Conservation (phyloP, 768 basidiomycete genomes). For the Leccinum ochraceum region DNA sequence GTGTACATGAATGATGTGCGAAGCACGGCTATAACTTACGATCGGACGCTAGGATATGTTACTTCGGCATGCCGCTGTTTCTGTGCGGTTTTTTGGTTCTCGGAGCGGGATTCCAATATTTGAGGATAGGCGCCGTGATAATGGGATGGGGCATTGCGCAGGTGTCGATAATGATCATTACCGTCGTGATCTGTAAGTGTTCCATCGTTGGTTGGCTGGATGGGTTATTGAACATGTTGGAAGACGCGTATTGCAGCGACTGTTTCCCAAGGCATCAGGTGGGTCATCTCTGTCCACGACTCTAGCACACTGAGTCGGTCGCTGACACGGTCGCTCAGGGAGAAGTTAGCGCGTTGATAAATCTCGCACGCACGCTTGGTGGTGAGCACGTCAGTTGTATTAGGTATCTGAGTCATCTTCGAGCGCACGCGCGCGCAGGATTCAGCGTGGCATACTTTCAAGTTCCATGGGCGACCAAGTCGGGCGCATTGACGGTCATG, state of each 20-base stretch:
- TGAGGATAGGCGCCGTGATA: slow-evolving; percentile 33
- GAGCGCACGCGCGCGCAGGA: slow-evolving; percentile 14
- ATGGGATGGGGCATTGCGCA: slow-evolving; percentile 48
- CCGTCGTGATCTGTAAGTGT: slow-evolving; percentile 40
- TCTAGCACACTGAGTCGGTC: neutral
- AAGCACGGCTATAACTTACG: neutral
- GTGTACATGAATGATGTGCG: slow-evolving; percentile 2
- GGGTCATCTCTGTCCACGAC: neutral
- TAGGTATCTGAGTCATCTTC: neutral
- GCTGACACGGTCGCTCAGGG: slow-evolving; percentile 27
- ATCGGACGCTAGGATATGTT: slow-evolving; percentile 33
- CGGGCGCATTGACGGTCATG: slow-evolving; percentile 37
- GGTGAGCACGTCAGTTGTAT: slow-evolving; percentile 21
- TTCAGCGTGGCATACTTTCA: slow-evolving; percentile 44
- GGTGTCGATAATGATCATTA: slow-evolving; percentile 38
- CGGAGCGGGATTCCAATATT: slow-evolving; percentile 39
- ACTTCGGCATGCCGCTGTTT: slow-evolving; percentile 42
- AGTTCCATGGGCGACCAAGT: slow-evolving; percentile 39
- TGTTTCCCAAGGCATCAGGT: slow-evolving; percentile 38
- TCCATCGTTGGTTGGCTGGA: neutral
- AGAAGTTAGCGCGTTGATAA: slow-evolving; percentile 45
- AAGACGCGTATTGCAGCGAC: slow-evolving; percentile 42
- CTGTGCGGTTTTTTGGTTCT: slow-evolving; percentile 43
- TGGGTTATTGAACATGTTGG: neutral
- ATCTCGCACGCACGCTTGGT: slow-evolving; percentile 38